Base-by-base conservation (phyloP, 257 asterid species). In the Nicotiana paniculata region DNA sequence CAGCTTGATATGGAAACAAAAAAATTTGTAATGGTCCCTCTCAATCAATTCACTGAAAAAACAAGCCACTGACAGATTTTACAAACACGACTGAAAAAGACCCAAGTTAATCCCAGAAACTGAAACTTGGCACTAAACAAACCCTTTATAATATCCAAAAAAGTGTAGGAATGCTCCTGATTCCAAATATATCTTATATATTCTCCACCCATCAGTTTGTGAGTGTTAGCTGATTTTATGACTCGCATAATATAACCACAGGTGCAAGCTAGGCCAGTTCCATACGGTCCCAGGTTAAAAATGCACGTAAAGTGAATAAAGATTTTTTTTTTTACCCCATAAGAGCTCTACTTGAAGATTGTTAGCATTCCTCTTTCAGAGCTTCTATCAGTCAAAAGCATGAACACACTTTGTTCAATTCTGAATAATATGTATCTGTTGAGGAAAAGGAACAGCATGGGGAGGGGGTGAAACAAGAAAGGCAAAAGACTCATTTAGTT, bases 1-100 rank as follows among this genome's bases (percentile, higher is more conserved):
- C 13, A 13, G n/a, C 77, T 70, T 70, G 58, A 70, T 70, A 70
- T 43, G 77, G 33, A 70, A 70, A 70, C 77, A 70, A 43, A 21
- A 33, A 10, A 11, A 5, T 0, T 70, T 5, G 55, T 69, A 69
- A 39, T 39, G 58, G 30, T 5, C 58, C 57, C 58, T 68, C 77
- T 70, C 43, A 70, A 70, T 39, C 77, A 70, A 33, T 70, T 39
- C 77, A 43, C 43, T 70, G 9, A 39, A 39, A 69, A 69, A n/a
- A 48, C 57, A 69, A n/a, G 32, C 33, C 77, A 37, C 57, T n/a
- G 51, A 39, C 33, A 69, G 48, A 28, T 57, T 70, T 70, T 28
- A 70, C 16, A 43, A n/a, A 33, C 2, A 70, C 33, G 77, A 39
- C 46, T 43, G 11, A 70, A 58, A 70, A 51, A 43, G 35, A 51